Percentiles rank a stretch among this genome's conserved stretches.
These are phyloP conservation scores for Entomortierella parvispora DNA, from an alignment of 192 early-diverging fungal species.

Conservation along the genomic window DNA sequence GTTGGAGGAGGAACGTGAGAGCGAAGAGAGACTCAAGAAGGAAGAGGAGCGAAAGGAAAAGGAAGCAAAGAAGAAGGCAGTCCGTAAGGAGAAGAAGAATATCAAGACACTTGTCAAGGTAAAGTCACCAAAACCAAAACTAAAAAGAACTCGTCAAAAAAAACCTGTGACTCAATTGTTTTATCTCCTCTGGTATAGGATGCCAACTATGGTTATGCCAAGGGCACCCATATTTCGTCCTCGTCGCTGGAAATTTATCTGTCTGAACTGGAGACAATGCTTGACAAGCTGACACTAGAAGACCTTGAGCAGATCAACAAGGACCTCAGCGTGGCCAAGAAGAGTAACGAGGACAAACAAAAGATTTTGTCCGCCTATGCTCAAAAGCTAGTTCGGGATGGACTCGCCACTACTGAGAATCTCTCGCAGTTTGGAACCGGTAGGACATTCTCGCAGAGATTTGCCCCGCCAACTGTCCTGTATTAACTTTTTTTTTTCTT, in stretches of 20 bases:
- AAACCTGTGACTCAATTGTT: neutral
- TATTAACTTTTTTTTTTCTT: neutral
- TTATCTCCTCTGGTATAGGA: conserved; percentile 27
- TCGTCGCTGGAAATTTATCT: conserved; percentile 49
- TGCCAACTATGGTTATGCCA: conserved; percentile 54
- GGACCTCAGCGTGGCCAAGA: conserved; percentile 32
- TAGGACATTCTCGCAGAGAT: neutral
- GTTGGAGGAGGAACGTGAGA: conserved; percentile 52
- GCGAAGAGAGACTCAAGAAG: conserved; percentile 58
- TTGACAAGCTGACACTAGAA: conserved; percentile 61
- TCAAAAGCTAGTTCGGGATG: conserved; percentile 34
- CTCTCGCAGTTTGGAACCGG: conserved; percentile 53
- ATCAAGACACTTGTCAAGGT: conserved; percentile 68
- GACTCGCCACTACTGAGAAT: conserved; percentile 30
- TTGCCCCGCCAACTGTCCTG: neutral
- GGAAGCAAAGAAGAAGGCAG: conserved; percentile 59
- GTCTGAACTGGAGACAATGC: conserved; percentile 64
- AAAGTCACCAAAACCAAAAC: too few species aligned
- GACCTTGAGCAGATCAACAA: conserved; percentile 47
- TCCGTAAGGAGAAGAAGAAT: conserved; percentile 81
- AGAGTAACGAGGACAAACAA: conserved; percentile 35
- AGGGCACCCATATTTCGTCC: conserved; percentile 20
- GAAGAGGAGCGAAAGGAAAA: conserved; percentile 66
- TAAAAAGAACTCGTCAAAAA: too few species aligned
- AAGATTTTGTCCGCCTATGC: conserved; percentile 37